These are phyloP conservation scores for Brassica nigra DNA, from an alignment of 345 rosid genomes.

Conservation along the genomic window DNA sequence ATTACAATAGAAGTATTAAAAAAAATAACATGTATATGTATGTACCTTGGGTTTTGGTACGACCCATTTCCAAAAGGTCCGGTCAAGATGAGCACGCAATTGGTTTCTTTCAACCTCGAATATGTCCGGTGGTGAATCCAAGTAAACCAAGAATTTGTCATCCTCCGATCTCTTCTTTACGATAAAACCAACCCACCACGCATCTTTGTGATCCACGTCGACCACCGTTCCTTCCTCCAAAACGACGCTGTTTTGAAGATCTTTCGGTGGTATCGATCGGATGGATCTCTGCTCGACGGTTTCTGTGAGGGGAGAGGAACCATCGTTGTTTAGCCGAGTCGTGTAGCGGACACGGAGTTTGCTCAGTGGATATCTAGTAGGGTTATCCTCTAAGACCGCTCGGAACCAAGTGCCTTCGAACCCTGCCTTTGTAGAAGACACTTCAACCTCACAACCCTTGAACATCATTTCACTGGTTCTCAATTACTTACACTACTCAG, in stretches of 20 bases:
- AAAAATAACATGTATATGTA: constrained; percentile 11
- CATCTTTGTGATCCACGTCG: constrained; percentile 47
- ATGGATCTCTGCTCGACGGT: constrained; percentile 44
- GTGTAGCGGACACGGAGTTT: constrained; percentile 47
- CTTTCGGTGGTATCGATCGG: constrained; percentile 52
- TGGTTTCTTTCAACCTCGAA: constrained; percentile 46
- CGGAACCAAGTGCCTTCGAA: constrained; percentile 56
- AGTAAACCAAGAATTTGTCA: constrained; percentile 47
- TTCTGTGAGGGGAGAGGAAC: constrained; percentile 34
- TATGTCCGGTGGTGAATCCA: constrained; percentile 56
- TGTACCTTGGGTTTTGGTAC: constrained; percentile 42
- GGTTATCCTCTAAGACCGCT: constrained; percentile 49
- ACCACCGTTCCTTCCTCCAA: constrained; percentile 47
- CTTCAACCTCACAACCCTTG: constrained; percentile 52
- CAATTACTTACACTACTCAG: neutral
- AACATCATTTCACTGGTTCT: neutral
- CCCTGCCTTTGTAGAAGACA: constrained; percentile 57
- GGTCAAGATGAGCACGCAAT: constrained; percentile 52
- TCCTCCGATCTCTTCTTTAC: constrained; percentile 40
- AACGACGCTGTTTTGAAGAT: neutral
- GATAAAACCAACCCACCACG: constrained; percentile 61
- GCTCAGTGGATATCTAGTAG: constrained; percentile 37
- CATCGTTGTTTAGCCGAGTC: constrained; percentile 46
- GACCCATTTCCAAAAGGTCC: constrained; percentile 58
- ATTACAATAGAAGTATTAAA: neutral